phyloP scores from a whole-genome alignment of 2,329 filamentous ascomycete species.

The Phyllachora maydis region DNA sequence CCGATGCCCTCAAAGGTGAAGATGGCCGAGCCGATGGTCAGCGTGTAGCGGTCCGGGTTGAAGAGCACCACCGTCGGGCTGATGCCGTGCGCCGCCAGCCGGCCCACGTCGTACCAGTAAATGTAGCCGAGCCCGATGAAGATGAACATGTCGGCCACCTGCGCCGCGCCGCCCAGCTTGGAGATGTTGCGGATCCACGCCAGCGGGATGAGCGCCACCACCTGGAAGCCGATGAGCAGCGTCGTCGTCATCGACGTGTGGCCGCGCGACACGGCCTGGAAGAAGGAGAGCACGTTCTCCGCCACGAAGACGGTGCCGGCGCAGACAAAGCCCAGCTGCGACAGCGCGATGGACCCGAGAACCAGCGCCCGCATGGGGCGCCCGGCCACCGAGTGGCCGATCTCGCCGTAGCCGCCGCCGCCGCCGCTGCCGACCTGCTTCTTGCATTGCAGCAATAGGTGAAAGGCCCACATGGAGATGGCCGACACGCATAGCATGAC shows the following conservation, averaged over 20 bases:
- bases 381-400: conserved; percentile 46
- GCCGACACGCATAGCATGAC: conserved; percentile 44
- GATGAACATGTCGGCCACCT: conserved; percentile 54
- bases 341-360: conserved; percentile 48
- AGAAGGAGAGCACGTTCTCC: conserved; percentile 50
- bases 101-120: conserved; percentile 46
- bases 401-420: conserved; percentile 54
- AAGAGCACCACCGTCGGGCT: conserved; percentile 43
- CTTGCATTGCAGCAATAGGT: conserved; percentile 48
- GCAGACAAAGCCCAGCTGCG: conserved; percentile 61
- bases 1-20: conserved; percentile 67
- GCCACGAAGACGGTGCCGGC: conserved; percentile 60
- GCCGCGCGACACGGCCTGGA: conserved; percentile 35
- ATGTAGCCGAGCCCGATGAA: conserved; percentile 51
- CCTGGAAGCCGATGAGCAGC: conserved; percentile 43
- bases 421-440: conserved; percentile 42
- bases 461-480: conserved; percentile 51
- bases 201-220: conserved; percentile 43
- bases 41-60: conserved; percentile 46
- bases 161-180: conserved; percentile 47
- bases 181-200: conserved; percentile 55
- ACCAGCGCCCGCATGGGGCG: conserved; percentile 42
- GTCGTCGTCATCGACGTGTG: conserved; percentile 27
- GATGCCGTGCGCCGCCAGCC: conserved; percentile 32
- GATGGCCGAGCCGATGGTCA: conserved; percentile 54